A percentile compares a stretch with the other conserved stretches of the same genome.
Conservation (phyloP, 2,329 filamentous ascomycete genomes). For the Clarireedia hainanense region DNA sequence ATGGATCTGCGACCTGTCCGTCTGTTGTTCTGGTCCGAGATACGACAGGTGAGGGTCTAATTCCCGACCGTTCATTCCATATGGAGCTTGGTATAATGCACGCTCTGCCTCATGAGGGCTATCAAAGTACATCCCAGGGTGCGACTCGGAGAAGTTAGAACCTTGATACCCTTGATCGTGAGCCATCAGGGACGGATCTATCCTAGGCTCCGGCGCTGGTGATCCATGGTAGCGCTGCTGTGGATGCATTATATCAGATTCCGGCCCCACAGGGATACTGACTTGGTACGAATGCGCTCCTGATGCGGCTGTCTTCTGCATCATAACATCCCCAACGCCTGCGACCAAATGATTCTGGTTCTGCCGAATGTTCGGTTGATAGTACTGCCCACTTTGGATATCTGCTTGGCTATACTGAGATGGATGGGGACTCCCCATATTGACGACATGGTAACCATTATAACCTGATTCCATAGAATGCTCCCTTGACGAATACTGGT, state of each 20-base stretch:
- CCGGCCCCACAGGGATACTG: slow-evolving; percentile 31
- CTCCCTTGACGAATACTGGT: slow-evolving; percentile 25
- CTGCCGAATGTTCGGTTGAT: slow-evolving; percentile 32
- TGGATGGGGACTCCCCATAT: slow-evolving; percentile 41
- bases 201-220: slow-evolving; percentile 15
- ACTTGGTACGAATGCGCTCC: slow-evolving; percentile 28
- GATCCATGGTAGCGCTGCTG: slow-evolving; percentile 3
- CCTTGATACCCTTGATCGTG: slow-evolving; percentile 16
- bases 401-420: slow-evolving; percentile 37
- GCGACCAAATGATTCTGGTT: slow-evolving; percentile 18
- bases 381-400: slow-evolving; percentile 39
- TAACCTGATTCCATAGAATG: slow-evolving; percentile 23
- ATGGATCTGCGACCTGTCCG: slow-evolving; percentile 21
- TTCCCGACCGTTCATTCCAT: slow-evolving; percentile 10
- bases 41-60: slow-evolving; percentile 19
- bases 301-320: slow-evolving; percentile 33
- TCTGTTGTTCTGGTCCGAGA: slow-evolving; percentile 18
- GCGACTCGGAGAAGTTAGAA: slow-evolving; percentile 11
- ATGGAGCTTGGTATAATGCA: slow-evolving; percentile 17
- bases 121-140: slow-evolving; percentile 20
- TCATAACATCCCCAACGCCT: slow-evolving; percentile 35
- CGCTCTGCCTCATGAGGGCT: slow-evolving; percentile 16
- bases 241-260: slow-evolving; percentile 24
- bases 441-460: slow-evolving; percentile 37
- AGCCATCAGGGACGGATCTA: slow-evolving; percentile 25